Conservation (phyloP, 1,139 yeast genomes). For the Fermentozyma sake region DNA sequence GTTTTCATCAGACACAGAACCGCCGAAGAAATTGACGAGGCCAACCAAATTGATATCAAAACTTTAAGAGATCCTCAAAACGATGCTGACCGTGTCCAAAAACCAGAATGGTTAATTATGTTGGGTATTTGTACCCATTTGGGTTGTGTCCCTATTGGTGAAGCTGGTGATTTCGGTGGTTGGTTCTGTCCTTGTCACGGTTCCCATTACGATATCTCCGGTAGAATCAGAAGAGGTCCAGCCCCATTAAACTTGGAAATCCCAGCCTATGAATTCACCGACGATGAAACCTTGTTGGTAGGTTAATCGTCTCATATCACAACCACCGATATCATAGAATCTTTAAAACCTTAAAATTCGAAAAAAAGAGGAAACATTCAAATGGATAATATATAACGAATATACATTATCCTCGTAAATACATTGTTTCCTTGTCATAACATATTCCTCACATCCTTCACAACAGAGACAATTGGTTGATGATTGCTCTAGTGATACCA, state of each 20-base stretch:
- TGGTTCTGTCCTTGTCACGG: slow-evolving; percentile 99
- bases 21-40: slow-evolving; percentile 87
- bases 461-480: no score
- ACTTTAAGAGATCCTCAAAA: slow-evolving; percentile 89
- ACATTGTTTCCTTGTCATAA: no score
- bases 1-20: slow-evolving; percentile 99
- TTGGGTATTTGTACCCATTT: slow-evolving; percentile 99
- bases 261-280: slow-evolving; percentile 83
- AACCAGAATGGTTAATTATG: slow-evolving; percentile 99
- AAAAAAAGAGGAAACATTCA: no score
- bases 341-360: no score
- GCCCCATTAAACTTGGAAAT: slow-evolving; percentile 98
- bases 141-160: slow-evolving; percentile 99
- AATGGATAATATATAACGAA: no score
- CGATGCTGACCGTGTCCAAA: slow-evolving; percentile 90
- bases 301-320: no score
- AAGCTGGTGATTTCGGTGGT: slow-evolving; percentile 99
- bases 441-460: no score
- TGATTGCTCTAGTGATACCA: no score
- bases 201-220: slow-evolving; percentile 99
- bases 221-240: slow-evolving; percentile 99
- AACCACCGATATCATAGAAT: no score
- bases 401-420: no score
- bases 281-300: slow-evolving; percentile 73
- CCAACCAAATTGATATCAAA: slow-evolving; percentile 72